These are phyloP conservation scores for Rhypophila decipiens DNA, from an alignment of 495 filamentous ascomycete genomes.

Conservation along the genomic window DNA sequence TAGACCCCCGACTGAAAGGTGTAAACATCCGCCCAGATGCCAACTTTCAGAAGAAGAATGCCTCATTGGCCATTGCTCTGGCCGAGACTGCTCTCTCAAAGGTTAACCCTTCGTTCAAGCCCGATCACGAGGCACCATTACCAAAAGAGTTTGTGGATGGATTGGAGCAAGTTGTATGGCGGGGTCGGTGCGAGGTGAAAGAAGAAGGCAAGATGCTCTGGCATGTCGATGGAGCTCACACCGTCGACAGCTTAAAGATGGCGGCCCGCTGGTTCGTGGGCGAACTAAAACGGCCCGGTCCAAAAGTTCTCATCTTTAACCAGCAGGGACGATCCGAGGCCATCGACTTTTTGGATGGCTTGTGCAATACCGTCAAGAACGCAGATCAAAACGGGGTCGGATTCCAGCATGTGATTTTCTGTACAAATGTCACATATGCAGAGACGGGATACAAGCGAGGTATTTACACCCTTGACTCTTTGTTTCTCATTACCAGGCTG, in stretches of 20 bases:
- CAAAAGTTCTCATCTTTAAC: conserved; percentile 85
- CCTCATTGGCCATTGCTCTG: conserved; percentile 71
- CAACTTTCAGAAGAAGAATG: conserved; percentile 81
- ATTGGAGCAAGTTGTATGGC: conserved; percentile 66
- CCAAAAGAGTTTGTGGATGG: conserved; percentile 66
- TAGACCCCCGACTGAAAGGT: conserved; percentile 56
- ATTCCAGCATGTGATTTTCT: conserved; percentile 83
- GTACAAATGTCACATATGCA: conserved; percentile 77
- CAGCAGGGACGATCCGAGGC: conserved; percentile 86
- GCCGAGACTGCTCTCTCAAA: conserved; percentile 53
- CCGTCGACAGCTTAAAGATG: conserved; percentile 74
- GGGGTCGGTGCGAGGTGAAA: conserved; percentile 78
- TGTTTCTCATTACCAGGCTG: not conserved
- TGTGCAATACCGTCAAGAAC: conserved; percentile 48
- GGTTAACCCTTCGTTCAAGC: conserved; percentile 30
- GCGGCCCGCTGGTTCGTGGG: conserved; percentile 72
- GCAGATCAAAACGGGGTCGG: conserved; percentile 36
- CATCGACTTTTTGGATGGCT: conserved; percentile 57
- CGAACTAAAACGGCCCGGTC: conserved; percentile 30
- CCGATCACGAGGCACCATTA: conserved; percentile 28
- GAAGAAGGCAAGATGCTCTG: conserved; percentile 61
- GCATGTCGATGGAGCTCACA: conserved; percentile 93
- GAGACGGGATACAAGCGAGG: conserved; percentile 57
- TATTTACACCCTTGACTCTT: conserved; percentile 6
- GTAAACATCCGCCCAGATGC: conserved; percentile 73